Evolutionary conservation across 1,284 basidiomycete species (phyloP).

Genomic region (Polyporus tsugae): DNA sequence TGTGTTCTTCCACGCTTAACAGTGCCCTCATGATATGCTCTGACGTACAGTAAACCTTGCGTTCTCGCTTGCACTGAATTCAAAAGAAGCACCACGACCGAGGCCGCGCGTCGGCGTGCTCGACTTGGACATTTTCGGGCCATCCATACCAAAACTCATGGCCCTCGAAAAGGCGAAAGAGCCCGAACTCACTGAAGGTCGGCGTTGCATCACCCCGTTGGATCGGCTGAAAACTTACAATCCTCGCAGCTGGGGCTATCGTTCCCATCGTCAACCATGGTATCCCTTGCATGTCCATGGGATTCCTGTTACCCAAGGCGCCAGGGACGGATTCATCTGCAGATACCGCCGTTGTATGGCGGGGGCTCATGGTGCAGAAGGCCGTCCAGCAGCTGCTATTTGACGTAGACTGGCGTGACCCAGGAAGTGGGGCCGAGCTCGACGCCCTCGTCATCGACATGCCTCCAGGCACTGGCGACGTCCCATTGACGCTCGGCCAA

Average conservation of each 20-base stretch:
- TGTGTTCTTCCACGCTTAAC: background rate
- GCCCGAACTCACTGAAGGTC: slow-evolving; percentile 80
- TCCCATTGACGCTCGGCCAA: slow-evolving; percentile 92
- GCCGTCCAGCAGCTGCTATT: slow-evolving; percentile 97
- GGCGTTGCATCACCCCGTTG: slow-evolving; percentile 34
- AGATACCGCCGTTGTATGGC: slow-evolving; percentile 91
- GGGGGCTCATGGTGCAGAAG: slow-evolving; percentile 99
- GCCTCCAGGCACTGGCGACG: slow-evolving; percentile 98
- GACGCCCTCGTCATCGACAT: slow-evolving; percentile 95
- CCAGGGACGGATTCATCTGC: slow-evolving; percentile 52
- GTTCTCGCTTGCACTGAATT: slow-evolving; percentile 67
- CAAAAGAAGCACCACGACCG: slow-evolving; percentile 38
- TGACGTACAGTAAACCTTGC: slow-evolving; percentile 79
- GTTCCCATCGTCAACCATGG: slow-evolving; percentile 91
- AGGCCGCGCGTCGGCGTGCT: slow-evolving; percentile 83
- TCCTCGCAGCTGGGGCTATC: slow-evolving; percentile 73
- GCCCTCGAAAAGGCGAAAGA: slow-evolving; percentile 86
- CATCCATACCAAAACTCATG: slow-evolving; percentile 96
- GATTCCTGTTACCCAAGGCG: slow-evolving; percentile 75
- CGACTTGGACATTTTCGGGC: slow-evolving; percentile 97
- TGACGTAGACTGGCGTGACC: slow-evolving; percentile 90
- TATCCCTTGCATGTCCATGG: slow-evolving; percentile 97
- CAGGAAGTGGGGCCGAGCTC: slow-evolving; percentile 54
- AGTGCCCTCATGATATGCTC: background rate
- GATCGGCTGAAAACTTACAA: background rate